These are phyloP conservation scores for Heimioporus punctisporus DNA, from an alignment of 1,284 basidiomycete genomes.

Conservation along the genomic window DNA sequence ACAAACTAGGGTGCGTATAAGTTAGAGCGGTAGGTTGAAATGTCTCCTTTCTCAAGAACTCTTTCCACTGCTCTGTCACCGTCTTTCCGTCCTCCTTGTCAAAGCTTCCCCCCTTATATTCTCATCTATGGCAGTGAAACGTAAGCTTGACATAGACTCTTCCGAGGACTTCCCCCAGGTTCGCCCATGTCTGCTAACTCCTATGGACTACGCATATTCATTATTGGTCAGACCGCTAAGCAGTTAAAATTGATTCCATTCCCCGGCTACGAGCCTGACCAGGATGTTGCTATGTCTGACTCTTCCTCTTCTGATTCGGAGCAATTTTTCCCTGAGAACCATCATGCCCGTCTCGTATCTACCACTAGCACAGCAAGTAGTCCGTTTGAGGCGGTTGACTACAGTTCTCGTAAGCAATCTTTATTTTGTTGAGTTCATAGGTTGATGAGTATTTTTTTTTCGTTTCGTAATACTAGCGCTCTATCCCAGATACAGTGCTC, in stretches of 20 bases:
- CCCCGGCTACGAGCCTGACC: conserved; percentile 59
- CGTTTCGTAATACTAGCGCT: conserved; percentile 40
- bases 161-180: conserved; percentile 55
- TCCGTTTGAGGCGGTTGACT: conserved; percentile 45
- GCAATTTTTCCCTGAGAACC: conserved; percentile 47
- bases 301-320: conserved; percentile 54
- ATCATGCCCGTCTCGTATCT: conserved; percentile 69
- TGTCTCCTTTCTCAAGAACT: conserved; percentile 29
- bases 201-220: conserved; percentile 20
- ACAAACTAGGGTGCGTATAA: conserved; percentile 31
- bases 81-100: conserved; percentile 9
- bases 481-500: conserved; percentile 66
- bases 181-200: conserved; percentile 12
- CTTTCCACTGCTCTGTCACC: conserved; percentile 13
- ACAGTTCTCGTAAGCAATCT: conserved; percentile 37
- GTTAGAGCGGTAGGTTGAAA: conserved; percentile 28
- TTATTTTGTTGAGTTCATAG: not conserved
- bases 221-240: conserved; percentile 51
- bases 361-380: conserved; percentile 56
- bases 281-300: conserved; percentile 71
- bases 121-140: conserved; percentile 63
- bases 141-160: conserved; percentile 66
- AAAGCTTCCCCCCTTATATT: conserved; percentile 24
- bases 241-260: conserved; percentile 75
- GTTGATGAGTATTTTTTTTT: conserved; percentile 4